A percentile compares a stretch with the other conserved stretches of the same genome.
Evolutionary conservation across 768 basidiomycete species (phyloP).

Genomic region (Tephrocybe rancida): DNA sequence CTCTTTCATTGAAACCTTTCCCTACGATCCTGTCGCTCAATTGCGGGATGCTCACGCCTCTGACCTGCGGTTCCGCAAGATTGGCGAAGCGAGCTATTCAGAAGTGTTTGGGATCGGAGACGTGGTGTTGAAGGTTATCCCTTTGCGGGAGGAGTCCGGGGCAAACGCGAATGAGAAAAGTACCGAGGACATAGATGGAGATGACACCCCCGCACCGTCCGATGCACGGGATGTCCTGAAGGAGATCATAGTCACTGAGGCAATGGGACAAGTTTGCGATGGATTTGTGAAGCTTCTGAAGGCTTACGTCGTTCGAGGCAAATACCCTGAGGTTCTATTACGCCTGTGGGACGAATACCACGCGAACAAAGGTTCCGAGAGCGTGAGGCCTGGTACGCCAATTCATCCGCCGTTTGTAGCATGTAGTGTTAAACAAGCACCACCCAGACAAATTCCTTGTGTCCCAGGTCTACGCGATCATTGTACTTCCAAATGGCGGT

Average conservation of each 20-base stretch:
- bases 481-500: conserved; percentile 90
- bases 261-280: conserved; percentile 73
- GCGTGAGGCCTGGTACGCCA: conserved; percentile 75
- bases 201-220: conserved; percentile 68
- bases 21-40: conserved; percentile 66
- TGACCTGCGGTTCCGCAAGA: conserved; percentile 65
- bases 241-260: conserved; percentile 76
- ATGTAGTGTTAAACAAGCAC: conserved; percentile 2
- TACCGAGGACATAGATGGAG: conserved; percentile 25
- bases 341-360: conserved; percentile 88
- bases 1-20: conserved; percentile 81
- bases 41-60: conserved; percentile 16
- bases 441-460: conserved; percentile 69
- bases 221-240: conserved; percentile 78
- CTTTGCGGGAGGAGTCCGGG: conserved; percentile 58
- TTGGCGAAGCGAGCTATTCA: conserved; percentile 96
- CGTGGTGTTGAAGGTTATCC: conserved; percentile 90
- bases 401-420: neutral
- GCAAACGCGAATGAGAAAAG: conserved; percentile 10
- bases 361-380: conserved; percentile 74
- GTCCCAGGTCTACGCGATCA: conserved; percentile 84
- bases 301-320: conserved; percentile 84
- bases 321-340: conserved; percentile 79
- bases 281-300: conserved; percentile 84
- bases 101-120: conserved; percentile 93